Evolutionary conservation across 371 early-diverging fungal species (phyloP).

Genomic region (Haplosporangium sp.): DNA sequence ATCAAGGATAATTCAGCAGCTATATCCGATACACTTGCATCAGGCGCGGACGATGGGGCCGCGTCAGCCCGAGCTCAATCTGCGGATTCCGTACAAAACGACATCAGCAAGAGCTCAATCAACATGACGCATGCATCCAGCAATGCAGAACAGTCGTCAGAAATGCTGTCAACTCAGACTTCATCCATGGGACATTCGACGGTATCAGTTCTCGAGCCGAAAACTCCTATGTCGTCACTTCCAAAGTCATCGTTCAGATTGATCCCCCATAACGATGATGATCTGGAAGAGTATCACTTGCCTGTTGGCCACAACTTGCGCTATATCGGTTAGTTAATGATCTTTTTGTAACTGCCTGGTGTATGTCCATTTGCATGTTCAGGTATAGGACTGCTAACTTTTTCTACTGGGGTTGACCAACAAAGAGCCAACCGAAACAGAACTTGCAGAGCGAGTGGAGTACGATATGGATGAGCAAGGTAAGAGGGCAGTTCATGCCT

Average conservation of each 20-base stretch:
- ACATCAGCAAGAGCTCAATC: not conserved
- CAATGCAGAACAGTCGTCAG: not conserved
- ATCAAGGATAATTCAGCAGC: not conserved
- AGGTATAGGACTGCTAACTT: too few species aligned
- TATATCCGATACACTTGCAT: too few species aligned
- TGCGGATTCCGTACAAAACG: not conserved
- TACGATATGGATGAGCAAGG: slow-evolving; percentile 99
- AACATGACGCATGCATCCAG: not conserved
- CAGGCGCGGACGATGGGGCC: too few species aligned
- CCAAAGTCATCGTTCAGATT: slow-evolving; percentile 61
- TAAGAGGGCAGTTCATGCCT: slow-evolving; percentile 27
- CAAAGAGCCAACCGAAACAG: slow-evolving; percentile 85
- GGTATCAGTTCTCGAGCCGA: slow-evolving; percentile 31
- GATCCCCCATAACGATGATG: slow-evolving; percentile 49
- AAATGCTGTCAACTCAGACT: not conserved
- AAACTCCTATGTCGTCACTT: slow-evolving; percentile 35
- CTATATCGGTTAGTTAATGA: slow-evolving; percentile 20
- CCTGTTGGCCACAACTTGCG: slow-evolving; percentile 37
- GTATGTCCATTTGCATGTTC: too few species aligned
- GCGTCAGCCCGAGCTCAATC: too few species aligned
- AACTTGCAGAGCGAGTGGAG: slow-evolving; percentile 84
- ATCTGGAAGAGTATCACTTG: slow-evolving; percentile 43
- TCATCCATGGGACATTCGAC: not conserved
- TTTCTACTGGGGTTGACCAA: not conserved
- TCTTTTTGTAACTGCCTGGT: too few species aligned